Percentiles rank a stretch among this genome's conserved stretches.
phyloP scores from a whole-genome alignment of 331 rosid species.

The Erythrophleum ivorense region DNA sequence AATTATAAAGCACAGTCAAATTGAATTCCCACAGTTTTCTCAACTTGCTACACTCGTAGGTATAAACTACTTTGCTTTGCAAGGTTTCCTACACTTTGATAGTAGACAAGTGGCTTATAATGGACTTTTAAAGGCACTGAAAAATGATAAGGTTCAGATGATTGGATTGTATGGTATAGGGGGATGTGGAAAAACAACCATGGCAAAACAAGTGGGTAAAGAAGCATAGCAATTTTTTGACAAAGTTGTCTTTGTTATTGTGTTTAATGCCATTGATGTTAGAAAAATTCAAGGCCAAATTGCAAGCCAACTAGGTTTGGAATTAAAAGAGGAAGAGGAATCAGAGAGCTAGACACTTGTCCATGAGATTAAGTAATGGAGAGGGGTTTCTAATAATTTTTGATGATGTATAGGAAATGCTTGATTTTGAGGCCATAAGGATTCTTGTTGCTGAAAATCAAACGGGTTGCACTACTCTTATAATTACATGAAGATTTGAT shows the following conservation, averaged over 20 bases:
- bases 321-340: neutral
- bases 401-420: neutral
- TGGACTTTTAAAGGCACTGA: neutral
- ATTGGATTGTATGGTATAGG: neutral
- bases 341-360: neutral
- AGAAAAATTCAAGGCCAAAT: neutral
- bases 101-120: neutral
- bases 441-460: neutral
- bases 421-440: neutral
- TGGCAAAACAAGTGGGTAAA: neutral
- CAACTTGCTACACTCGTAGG: neutral
- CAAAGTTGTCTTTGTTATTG: neutral
- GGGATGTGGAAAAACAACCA: neutral
- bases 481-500: neutral
- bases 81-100: neutral
- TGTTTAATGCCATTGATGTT: neutral
- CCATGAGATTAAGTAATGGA: neutral
- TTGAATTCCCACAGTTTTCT: neutral
- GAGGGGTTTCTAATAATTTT: neutral
- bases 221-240: neutral
- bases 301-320: neutral
- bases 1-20: neutral
- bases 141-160: neutral
- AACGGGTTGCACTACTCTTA: neutral
- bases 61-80: neutral